Evolutionary conservation across 2,329 filamentous ascomycete species (phyloP).

Genomic region (Colletotrichum siamense): DNA sequence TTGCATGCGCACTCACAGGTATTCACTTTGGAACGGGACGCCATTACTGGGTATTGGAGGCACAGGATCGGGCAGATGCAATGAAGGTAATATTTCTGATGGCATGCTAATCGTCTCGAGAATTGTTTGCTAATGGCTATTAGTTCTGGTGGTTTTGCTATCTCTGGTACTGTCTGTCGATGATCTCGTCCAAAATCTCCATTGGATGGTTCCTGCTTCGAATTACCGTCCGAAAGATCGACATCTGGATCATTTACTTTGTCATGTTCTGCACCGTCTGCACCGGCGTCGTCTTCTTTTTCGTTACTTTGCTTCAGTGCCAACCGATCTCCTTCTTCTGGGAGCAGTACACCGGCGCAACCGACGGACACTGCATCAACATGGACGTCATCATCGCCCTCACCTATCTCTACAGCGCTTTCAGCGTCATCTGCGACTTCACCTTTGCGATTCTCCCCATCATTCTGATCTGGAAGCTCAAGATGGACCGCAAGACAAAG

Average conservation of each 20-base stretch:
- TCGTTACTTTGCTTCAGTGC: conserved; percentile 35
- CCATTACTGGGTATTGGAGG: conserved; percentile 36
- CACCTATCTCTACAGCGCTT: conserved; percentile 57
- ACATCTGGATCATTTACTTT: conserved; percentile 32
- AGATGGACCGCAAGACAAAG: conserved; percentile 60
- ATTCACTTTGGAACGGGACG: conserved; percentile 47
- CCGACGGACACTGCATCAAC: conserved; percentile 31
- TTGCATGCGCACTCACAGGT: conserved; percentile 36
- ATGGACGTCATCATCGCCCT: conserved; percentile 53
- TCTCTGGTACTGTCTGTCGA: conserved; percentile 40
- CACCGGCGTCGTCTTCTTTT: conserved; percentile 34
- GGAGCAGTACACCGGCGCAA: conserved; percentile 22
- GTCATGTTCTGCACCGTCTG: conserved; percentile 32
- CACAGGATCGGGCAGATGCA: conserved; percentile 31
- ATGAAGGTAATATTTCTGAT: conserved; percentile 34
- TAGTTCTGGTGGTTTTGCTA: conserved; percentile 45
- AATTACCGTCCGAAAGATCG: conserved; percentile 24
- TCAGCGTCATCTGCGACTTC: conserved; percentile 56
- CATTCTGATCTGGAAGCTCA: conserved; percentile 58
- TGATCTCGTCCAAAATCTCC: conserved; percentile 38
- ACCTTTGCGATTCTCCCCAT: conserved; percentile 59
- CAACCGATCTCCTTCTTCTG: conserved; percentile 32
- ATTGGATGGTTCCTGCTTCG: conserved; percentile 31
- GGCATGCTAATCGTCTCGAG: background rate
- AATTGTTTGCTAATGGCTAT: background rate